These are phyloP conservation scores for Solanum megistacrolobum DNA, from an alignment of 257 asterid species.

Conservation along the genomic window DNA sequence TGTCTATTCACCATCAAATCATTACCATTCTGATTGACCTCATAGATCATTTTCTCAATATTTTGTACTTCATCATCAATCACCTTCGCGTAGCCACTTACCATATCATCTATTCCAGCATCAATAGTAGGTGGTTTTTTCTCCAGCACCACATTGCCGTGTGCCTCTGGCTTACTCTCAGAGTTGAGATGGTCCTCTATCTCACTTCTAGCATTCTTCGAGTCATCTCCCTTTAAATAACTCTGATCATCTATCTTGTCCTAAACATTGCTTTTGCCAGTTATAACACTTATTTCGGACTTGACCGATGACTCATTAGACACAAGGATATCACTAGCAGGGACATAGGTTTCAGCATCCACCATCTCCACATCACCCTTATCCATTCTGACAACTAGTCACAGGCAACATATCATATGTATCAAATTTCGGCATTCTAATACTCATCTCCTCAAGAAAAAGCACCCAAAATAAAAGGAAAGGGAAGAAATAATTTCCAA, in stretches of 20 bases:
- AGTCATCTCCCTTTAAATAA: neutral
- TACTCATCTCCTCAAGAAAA: neutral
- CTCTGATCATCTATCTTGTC: slow-evolving; percentile 13
- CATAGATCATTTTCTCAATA: no score
- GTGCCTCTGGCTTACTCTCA: neutral
- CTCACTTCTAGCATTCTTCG: slow-evolving; percentile 1
- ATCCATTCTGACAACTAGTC: slow-evolving; percentile 29
- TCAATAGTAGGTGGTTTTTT: slow-evolving; percentile 13
- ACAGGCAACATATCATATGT: neutral
- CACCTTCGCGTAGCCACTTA: slow-evolving; percentile 11
- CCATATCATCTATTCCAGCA: slow-evolving; percentile 11
- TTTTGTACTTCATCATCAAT: neutral
- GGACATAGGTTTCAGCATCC: slow-evolving; percentile 24
- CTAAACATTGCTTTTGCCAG: neutral
- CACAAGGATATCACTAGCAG: slow-evolving; percentile 1
- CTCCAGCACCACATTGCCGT: neutral
- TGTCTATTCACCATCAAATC: slow-evolving; percentile 12
- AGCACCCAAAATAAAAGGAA: no score
- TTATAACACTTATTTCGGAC: neutral
- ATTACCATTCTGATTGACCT: no score
- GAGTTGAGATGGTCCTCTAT: slow-evolving; percentile 8
- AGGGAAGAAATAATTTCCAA: neutral
- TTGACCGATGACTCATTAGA: neutral
- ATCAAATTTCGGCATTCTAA: neutral
- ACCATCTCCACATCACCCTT: slow-evolving; percentile 42